Percentiles rank a stretch among this genome's conserved stretches.
Evolutionary conservation across 73 alveolate genomes (phyloP).

Genomic region (Paramecium sonneborni): DNA sequence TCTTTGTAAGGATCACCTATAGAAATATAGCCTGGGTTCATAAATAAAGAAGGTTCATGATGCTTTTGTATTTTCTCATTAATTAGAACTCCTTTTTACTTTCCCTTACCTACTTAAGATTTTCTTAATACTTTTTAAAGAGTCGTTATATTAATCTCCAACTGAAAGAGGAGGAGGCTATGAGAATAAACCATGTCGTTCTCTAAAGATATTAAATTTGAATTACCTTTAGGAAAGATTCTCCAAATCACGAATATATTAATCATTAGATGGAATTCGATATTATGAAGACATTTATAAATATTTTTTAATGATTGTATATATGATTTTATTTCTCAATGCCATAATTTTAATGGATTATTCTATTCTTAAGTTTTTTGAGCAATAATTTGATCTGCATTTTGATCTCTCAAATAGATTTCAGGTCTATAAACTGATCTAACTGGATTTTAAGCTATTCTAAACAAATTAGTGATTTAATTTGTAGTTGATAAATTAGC

Average conservation of each 20-base stretch:
- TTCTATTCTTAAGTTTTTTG: background rate
- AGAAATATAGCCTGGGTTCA: background rate
- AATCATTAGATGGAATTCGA: background rate
- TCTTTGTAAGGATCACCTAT: slow-evolving; percentile 45
- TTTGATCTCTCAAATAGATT: slow-evolving; percentile 18
- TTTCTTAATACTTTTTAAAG: background rate
- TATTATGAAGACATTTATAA: slow-evolving; percentile 13
- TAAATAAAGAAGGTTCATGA: slow-evolving; percentile 17
- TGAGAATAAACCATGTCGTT: background rate
- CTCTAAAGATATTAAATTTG: background rate
- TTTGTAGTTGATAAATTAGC: slow-evolving; percentile 2
- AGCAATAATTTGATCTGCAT: background rate
- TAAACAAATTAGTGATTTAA: slow-evolving; percentile 1
- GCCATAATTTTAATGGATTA: slow-evolving; percentile 19
- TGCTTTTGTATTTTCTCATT: background rate
- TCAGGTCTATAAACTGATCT: slow-evolving; percentile 31
- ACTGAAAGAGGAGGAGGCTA: background rate
- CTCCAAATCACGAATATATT: background rate
- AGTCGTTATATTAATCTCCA: background rate
- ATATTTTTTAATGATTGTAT: background rate
- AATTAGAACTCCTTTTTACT: background rate
- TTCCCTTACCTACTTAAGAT: background rate
- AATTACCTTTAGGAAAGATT: background rate
- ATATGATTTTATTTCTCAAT: background rate
- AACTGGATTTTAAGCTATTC: slow-evolving; percentile 26